A percentile compares a stretch with the other conserved stretches of the same genome.
These are phyloP conservation scores for Aspergillus ibericus DNA, from an alignment of 2,329 filamentous ascomycete species.

Conservation along the genomic window DNA sequence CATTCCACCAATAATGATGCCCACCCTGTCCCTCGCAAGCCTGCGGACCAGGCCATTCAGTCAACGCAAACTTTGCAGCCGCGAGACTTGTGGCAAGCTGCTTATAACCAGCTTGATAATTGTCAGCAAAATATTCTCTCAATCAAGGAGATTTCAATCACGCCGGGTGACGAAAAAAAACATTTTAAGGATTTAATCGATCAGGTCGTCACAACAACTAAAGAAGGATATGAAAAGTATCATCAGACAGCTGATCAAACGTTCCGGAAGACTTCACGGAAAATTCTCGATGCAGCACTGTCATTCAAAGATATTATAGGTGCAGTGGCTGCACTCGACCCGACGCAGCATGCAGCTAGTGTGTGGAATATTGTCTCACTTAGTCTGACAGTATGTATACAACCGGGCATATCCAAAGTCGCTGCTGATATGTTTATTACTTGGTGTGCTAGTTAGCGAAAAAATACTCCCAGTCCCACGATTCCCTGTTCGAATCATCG, in stretches of 20 bases:
- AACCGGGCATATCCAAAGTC: neutral
- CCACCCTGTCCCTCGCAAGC: neutral
- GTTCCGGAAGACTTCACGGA: neutral
- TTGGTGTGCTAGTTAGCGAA: constrained; percentile 13
- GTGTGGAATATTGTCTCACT: constrained; percentile 20
- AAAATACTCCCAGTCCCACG: constrained; percentile 10
- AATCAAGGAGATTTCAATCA: neutral
- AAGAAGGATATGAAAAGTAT: constrained; percentile 17
- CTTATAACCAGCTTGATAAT: constrained; percentile 15
- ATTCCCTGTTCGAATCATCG: neutral
- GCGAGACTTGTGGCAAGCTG: constrained; percentile 18
- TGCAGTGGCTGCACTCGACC: constrained; percentile 12
- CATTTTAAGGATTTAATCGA: constrained; percentile 6
- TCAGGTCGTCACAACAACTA: constrained; percentile 11
- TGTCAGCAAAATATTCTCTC: constrained; percentile 11
- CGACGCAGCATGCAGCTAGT: constrained; percentile 16
- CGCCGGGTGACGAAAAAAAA: neutral
- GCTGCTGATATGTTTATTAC: neutral
- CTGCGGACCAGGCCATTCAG: neutral
- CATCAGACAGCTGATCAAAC: neutral
- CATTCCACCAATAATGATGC: neutral
- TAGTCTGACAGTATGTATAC: constrained; percentile 16
- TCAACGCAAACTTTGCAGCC: neutral
- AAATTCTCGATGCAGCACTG: constrained; percentile 16
- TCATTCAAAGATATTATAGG: constrained; percentile 17